A percentile compares a stretch with the other conserved stretches of the same genome.
These are phyloP conservation scores for Podospora conica DNA, from an alignment of 495 filamentous ascomycete genomes.

Conservation along the genomic window DNA sequence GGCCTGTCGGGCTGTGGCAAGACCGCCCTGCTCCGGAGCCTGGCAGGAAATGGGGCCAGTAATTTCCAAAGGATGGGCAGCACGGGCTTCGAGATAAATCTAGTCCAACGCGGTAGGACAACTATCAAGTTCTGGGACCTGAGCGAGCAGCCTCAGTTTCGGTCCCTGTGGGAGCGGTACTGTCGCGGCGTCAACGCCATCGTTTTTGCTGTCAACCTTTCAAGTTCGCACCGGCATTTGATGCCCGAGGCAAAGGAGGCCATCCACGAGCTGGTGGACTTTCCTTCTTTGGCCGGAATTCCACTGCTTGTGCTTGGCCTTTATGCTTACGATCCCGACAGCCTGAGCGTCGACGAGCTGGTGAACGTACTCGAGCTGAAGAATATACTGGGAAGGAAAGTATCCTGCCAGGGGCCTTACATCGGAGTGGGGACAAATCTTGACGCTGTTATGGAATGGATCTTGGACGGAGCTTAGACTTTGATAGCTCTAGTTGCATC, in stretches of 20 bases:
- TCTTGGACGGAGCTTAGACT: neutral
- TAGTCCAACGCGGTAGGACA: neutral
- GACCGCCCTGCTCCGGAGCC: neutral
- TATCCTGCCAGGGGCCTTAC: neutral
- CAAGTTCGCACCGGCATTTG: neutral
- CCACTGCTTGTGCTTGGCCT: neutral
- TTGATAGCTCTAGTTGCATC: neutral
- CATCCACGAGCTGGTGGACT: neutral
- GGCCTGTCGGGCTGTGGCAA: neutral
- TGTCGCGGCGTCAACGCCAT: neutral
- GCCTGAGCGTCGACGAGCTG: neutral
- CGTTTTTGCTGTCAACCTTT: neutral
- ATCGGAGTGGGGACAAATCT: neutral
- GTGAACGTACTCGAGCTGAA: neutral
- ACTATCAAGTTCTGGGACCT: neutral
- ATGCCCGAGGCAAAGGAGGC: neutral
- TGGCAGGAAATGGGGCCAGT: neutral
- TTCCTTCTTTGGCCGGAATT: neutral
- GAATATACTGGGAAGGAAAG: neutral
- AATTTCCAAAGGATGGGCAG: no score
- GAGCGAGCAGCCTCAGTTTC: neutral
- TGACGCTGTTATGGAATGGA: neutral
- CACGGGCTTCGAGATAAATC: neutral
- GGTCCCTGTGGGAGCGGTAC: neutral
- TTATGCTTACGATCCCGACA: neutral